Evolutionary conservation across 306 rosid species (phyloP).

Genomic region (Elaeagnus macrophylla): DNA sequence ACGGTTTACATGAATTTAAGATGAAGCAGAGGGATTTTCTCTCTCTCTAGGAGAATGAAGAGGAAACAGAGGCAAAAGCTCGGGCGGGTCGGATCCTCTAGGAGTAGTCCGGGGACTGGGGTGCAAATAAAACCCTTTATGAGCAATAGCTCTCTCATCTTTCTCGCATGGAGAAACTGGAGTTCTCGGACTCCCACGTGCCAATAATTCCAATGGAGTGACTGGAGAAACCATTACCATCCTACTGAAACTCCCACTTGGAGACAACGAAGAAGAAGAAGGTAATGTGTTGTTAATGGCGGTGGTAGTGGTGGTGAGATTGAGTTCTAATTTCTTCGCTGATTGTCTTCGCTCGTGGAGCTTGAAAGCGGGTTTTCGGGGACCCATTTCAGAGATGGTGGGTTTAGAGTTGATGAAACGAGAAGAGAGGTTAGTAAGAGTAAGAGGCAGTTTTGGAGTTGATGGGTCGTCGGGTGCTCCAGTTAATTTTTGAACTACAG

Average conservation of each 20-base stretch:
- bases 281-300: background rate
- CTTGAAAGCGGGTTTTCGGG: slow-evolving; percentile 47
- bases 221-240: slow-evolving; percentile 57
- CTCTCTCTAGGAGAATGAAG: slow-evolving; percentile 51
- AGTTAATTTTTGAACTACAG: slow-evolving; percentile 72
- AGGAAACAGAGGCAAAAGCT: slow-evolving; percentile 69
- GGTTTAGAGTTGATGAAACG: slow-evolving; percentile 32
- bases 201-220: slow-evolving; percentile 55
- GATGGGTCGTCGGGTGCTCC: slow-evolving; percentile 71
- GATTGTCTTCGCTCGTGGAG: slow-evolving; percentile 75
- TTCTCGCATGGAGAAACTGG: slow-evolving; percentile 36
- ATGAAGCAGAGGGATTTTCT: slow-evolving; percentile 11
- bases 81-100: slow-evolving; percentile 55
- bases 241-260: slow-evolving; percentile 5
- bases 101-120: slow-evolving; percentile 54
- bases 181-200: slow-evolving; percentile 56
- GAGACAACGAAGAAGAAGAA: slow-evolving; percentile 10
- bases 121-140: slow-evolving; percentile 69
- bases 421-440: slow-evolving; percentile 35
- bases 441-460: slow-evolving; percentile 49
- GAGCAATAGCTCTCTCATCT: slow-evolving; percentile 50
- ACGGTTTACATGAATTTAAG: background rate
- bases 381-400: slow-evolving; percentile 31
- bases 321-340: slow-evolving; percentile 57
- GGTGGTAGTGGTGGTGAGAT: slow-evolving; percentile 22